A percentile compares a stretch with the other conserved stretches of the same genome.
phyloP scores from a whole-genome alignment of 768 basidiomycete genomes.

The Leccinum longicurvipes region DNA sequence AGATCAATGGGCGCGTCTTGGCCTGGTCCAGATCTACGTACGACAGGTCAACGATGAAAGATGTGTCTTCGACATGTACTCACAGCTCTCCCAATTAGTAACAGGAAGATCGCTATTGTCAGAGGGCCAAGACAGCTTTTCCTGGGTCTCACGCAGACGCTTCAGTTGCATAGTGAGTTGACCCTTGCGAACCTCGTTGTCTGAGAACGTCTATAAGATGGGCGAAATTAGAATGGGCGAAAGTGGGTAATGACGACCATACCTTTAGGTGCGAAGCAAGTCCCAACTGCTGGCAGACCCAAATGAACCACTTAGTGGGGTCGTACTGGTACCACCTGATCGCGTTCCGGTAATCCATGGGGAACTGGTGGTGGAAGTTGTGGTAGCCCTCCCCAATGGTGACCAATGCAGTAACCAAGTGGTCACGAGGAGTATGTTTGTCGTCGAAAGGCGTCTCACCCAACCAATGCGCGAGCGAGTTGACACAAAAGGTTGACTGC shows the following conservation, averaged over 20 bases:
- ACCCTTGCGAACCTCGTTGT: conserved; percentile 79
- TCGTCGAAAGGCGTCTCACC: conserved; percentile 92
- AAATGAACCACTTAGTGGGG: conserved; percentile 89
- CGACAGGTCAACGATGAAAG: not conserved
- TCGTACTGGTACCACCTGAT: conserved; percentile 91
- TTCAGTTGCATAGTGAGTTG: conserved; percentile 94
- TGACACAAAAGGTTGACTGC: conserved; percentile 94
- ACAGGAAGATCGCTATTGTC: conserved; percentile 74
- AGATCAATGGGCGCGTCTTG: conserved; percentile 74
- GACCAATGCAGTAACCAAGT: conserved; percentile 81
- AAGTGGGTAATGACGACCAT: not conserved
- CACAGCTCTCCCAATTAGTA: conserved; percentile 85
- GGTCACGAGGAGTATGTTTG: conserved; percentile 91
- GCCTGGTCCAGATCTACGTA: conserved; percentile 72
- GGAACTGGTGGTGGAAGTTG: conserved; percentile 97
- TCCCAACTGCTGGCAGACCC: conserved; percentile 45
- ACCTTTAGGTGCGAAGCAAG: conserved; percentile 58
- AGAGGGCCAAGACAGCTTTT: conserved; percentile 75
- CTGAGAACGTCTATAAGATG: conserved; percentile 46
- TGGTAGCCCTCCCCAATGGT: conserved; percentile 97
- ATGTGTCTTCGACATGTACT: conserved; percentile 20
- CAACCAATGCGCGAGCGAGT: conserved; percentile 95
- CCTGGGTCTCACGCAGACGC: conserved; percentile 75
- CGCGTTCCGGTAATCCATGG: conserved; percentile 96
- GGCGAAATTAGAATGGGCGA: not conserved